Base-by-base conservation (phyloP, 1,284 basidiomycete species). In the Pseudozyma thailandica region DNA sequence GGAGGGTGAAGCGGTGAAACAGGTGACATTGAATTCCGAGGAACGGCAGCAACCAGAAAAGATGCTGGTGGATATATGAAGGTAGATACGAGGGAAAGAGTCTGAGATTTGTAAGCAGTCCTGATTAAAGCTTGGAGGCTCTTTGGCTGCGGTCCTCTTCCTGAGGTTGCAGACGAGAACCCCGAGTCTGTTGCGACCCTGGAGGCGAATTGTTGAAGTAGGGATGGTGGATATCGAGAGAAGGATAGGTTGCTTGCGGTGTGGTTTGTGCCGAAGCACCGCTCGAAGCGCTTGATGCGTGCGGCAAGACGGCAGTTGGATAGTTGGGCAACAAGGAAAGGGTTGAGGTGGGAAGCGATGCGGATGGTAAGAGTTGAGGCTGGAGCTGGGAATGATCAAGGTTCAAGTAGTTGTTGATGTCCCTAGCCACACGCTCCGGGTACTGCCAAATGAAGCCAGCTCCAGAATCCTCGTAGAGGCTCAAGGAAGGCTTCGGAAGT, bases 391-490 rank as follows among this genome's bases (percentile, higher is more conserved):
- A 57, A 30, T 68, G 64, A 20, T 68, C 64, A 15, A 30, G 33
- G 44, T 68, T 58, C 37, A 68, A 47, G n/a, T 61, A 68, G 37
- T 57, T 31, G 38, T 68, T 68, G 50, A 68, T 68, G 28, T 68
- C 64, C 20, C 41, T 52, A 12, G 64, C 64, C 1, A 61, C 64
- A 10, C 64, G 57, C 41, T 68, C 58, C 1, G 64, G 58, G 26
- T 68, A 68, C 26, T 68, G 64, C 53, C 50, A 68, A 43, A 59
- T 59, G 46, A 68, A 68, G 2, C 64, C 64, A 4, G 64, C 58
- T 13, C 64, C 58, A 7, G 58, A 47, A 21, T 68, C 56, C 26
- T 68, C 64, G 50, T 68, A 68, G 26, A 68, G 27, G 30, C 45
- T 61, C 26, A 68, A 23, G 4, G 53, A 43, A 4, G 64, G 56